phyloP scores from a whole-genome alignment of 2,329 filamentous ascomycete genomes.

The Dryadomyces sulphureus region DNA sequence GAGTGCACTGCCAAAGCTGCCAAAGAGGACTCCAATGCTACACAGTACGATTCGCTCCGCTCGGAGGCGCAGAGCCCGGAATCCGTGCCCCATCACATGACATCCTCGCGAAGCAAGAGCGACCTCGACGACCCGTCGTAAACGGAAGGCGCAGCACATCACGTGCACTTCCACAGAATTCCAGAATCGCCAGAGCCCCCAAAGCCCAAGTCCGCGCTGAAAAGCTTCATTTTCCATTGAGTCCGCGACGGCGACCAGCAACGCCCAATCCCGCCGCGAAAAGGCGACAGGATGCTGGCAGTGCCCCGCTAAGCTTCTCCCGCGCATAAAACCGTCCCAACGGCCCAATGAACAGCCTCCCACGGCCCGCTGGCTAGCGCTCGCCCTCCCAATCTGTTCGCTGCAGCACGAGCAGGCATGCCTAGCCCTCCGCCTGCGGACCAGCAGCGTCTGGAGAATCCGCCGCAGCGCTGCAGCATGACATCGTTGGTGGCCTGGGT shows the following conservation, averaged over 20 bases:
- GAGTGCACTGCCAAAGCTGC: too few species aligned
- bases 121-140: too few species aligned
- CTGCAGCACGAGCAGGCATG: too few species aligned
- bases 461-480: neutral
- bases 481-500: neutral
- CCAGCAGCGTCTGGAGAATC: neutral
- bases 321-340: neutral
- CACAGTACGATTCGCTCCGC: too few species aligned
- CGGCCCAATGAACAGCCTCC: neutral
- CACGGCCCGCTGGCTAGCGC: neutral
- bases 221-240: neutral
- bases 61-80: too few species aligned
- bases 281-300: neutral
- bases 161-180: neutral
- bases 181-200: too few species aligned
- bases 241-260: neutral
- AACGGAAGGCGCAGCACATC: too few species aligned
- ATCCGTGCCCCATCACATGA: too few species aligned
- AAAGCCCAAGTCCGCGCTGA: too few species aligned
- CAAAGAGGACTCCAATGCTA: too few species aligned
- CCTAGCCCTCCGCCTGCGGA: neutral
- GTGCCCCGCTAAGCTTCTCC: neutral
- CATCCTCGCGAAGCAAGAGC: too few species aligned
- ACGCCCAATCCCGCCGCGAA: neutral
- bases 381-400: too few species aligned